Evolutionary conservation across 192 early-diverging fungal species (phyloP).

Genomic region (Phlyctochytrium planicorne): DNA sequence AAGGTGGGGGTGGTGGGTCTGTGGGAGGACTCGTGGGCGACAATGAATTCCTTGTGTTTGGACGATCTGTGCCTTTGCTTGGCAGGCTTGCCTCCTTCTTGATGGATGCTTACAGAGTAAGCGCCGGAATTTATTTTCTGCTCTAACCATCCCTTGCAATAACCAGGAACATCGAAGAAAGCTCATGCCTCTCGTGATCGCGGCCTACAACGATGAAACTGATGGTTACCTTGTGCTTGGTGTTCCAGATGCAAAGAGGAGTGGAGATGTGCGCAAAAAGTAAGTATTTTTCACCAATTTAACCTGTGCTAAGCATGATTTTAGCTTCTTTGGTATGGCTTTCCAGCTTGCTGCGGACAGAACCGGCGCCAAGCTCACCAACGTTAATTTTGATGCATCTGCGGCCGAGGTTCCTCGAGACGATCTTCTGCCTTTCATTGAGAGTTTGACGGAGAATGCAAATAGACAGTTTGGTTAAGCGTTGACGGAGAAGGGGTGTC

Average conservation of each 20-base stretch:
- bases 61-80: constrained; percentile 43
- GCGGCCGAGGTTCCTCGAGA: constrained; percentile 72
- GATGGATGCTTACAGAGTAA: constrained; percentile 72
- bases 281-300: constrained; percentile 7
- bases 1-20: constrained; percentile 12
- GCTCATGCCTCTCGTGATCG: constrained; percentile 77
- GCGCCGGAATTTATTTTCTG: neutral
- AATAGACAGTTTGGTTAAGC: no score
- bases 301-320: neutral
- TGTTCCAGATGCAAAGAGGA: constrained; percentile 52
- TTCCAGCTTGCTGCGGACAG: constrained; percentile 76
- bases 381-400: constrained; percentile 83
- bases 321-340: constrained; percentile 52
- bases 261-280: constrained; percentile 38
- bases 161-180: constrained; percentile 68
- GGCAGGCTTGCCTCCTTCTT: constrained; percentile 80
- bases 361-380: constrained; percentile 59
- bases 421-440: constrained; percentile 61
- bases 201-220: constrained; percentile 60
- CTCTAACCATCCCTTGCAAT: neutral
- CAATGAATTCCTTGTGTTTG: constrained; percentile 43
- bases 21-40: constrained; percentile 30
- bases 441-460: no score
- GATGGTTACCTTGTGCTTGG: constrained; percentile 74
- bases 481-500: no score